Evolutionary conservation across 306 rosid species (phyloP), one percentile per base, ranked within the genome.

Genomic region (Malus sylvestris): DNA sequence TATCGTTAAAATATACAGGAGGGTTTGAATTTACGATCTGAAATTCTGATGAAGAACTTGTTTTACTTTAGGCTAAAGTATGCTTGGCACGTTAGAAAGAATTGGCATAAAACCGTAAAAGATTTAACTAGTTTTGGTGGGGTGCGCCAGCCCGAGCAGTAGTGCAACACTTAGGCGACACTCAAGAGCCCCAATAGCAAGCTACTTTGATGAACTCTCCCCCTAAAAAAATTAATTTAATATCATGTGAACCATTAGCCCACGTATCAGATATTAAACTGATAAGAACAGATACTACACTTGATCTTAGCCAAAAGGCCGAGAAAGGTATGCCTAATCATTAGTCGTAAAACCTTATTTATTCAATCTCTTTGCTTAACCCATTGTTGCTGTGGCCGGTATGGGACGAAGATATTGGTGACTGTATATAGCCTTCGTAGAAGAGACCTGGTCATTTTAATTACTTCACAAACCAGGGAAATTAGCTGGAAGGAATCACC

Each of bases 211-310:
- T 53, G 0, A 1, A 20, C 60, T 6, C 60, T 19, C 10, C 12
- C 0, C 23, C 0, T 20, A 7, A 55, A 20, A 0, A 55, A 55
- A 55, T 55, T 55, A 55, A 55, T 55, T 55, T 49, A 49, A 49
- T 15, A 49, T 49, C 55, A 0, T 15, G 8, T 49, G 20, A 1
- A 0, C 0, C 8, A 20, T 55, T 20, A 4, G 0, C n/a, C 0
- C 25, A 20, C 11, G 0, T 55, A 55, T 55, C 60, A 55, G 12
- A 57, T 57, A 57, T n/a, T 57, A 57, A 57, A 19, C 23, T 57
- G 5, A 57, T 57, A 57, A 57, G 1, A 57, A 57, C 27, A 57
- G 1, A 19, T 57, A 57, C 61, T 57, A 57, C 22, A 20, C 61
- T 57, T n/a, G 27, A 57, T 57, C 11, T 57, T 57, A n/a, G 27